Percentiles rank a stretch among this genome's conserved stretches.
Evolutionary conservation across 2,329 filamentous ascomycete genomes (phyloP).

Genomic region (Nectriaceae sp.): DNA sequence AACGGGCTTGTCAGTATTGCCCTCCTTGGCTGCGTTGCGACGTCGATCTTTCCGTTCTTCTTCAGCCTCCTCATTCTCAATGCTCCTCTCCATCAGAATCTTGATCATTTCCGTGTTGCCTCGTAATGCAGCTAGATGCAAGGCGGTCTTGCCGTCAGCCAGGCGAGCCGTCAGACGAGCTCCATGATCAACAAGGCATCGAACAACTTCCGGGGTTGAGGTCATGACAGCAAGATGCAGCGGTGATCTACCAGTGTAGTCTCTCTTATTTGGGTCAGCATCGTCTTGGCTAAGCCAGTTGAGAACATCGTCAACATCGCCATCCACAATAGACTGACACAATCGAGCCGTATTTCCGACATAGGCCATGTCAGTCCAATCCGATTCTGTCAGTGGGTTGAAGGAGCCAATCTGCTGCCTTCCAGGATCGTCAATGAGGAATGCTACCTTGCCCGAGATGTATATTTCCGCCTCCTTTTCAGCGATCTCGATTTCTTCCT

Average conservation of each 20-base stretch:
- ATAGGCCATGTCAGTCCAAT: constrained; percentile 93
- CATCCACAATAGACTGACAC: constrained; percentile 79
- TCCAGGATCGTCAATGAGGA: constrained; percentile 80
- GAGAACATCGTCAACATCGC: constrained; percentile 68
- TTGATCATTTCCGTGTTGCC: constrained; percentile 71
- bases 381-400: constrained; percentile 77
- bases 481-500: constrained; percentile 70
- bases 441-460: constrained; percentile 71
- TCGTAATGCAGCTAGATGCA: constrained; percentile 77
- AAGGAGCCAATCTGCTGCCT: constrained; percentile 72
- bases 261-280: constrained; percentile 70
- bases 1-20: constrained; percentile 12
- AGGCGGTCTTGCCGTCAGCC: constrained; percentile 76
- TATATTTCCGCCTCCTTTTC: constrained; percentile 75
- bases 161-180: constrained; percentile 73
- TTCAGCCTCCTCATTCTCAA: constrained; percentile 70
- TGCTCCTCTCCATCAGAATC: constrained; percentile 72
- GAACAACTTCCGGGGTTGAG: constrained; percentile 70
- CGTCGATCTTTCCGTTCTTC: constrained; percentile 57
- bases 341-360: constrained; percentile 76
- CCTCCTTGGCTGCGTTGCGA: constrained; percentile 37
- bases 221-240: constrained; percentile 73
- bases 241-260: constrained; percentile 77
- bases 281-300: constrained; percentile 70
- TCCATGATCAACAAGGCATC: constrained; percentile 69